A percentile compares a stretch with the other conserved stretches of the same genome.
These are phyloP conservation scores for Termitomyces sp. DNA, from an alignment of 768 basidiomycete species.

Conservation along the genomic window DNA sequence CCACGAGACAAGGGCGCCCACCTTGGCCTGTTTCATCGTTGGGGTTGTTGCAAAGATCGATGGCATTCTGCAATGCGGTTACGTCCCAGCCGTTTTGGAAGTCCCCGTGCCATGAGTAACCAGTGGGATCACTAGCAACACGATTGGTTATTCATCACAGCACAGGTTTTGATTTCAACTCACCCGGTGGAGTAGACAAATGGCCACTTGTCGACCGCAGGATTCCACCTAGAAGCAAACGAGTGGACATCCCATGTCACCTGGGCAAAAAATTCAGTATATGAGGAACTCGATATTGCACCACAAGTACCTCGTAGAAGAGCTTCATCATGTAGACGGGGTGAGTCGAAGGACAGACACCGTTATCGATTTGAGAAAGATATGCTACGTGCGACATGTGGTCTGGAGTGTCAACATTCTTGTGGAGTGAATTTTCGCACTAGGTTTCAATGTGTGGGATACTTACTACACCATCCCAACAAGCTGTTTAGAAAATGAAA, in stretches of 20 bases:
- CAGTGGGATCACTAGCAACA: slow-evolving; percentile 41
- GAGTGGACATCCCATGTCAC: slow-evolving; percentile 35
- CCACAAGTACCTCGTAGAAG: slow-evolving; percentile 27
- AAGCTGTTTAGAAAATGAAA: slow-evolving; percentile 17
- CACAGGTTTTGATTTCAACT: background rate
- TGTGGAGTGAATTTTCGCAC: background rate
- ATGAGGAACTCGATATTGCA: too few species aligned
- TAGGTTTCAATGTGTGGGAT: background rate
- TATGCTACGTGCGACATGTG: slow-evolving; percentile 31
- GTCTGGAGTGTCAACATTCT: slow-evolving; percentile 36
- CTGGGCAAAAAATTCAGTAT: slow-evolving; percentile 7
- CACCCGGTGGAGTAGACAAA: slow-evolving; percentile 43
- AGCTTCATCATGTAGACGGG: slow-evolving; percentile 35
- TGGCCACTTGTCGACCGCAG: slow-evolving; percentile 29
- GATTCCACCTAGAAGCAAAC: slow-evolving; percentile 31
- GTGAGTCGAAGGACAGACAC: slow-evolving; percentile 30
- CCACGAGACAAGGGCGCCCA: background rate
- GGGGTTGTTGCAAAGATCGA: slow-evolving; percentile 39
- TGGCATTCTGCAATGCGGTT: slow-evolving; percentile 38
- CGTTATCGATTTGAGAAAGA: slow-evolving; percentile 31
- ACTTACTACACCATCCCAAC: slow-evolving; percentile 36
- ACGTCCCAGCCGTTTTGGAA: slow-evolving; percentile 50
- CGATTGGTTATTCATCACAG: background rate
- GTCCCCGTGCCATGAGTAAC: slow-evolving; percentile 43
- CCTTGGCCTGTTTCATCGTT: slow-evolving; percentile 28